These are phyloP conservation scores for Metrosideros polymorpha DNA, from an alignment of 441 rosid genomes.

Conservation along the genomic window DNA sequence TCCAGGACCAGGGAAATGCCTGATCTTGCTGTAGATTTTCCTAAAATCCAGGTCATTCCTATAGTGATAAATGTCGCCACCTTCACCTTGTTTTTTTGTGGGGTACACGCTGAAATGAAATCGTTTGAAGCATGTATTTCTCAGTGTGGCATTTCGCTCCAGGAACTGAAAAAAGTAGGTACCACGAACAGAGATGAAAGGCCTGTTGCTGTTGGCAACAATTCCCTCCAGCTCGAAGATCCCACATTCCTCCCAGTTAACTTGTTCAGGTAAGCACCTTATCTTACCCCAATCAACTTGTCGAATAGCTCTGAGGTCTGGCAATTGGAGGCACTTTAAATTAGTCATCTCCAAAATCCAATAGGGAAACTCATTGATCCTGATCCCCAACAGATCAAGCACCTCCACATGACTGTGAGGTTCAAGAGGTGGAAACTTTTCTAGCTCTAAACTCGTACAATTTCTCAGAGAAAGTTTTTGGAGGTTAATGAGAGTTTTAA, in stretches of 20 bases:
- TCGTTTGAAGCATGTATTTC: background rate
- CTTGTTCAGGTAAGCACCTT: background rate
- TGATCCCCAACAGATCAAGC: background rate
- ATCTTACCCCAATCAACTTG: background rate
- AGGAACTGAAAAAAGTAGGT: background rate
- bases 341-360: background rate
- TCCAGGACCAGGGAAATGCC: too few relatives aligned
- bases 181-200: background rate
- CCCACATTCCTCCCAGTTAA: background rate
- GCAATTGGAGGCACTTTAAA: background rate
- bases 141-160: background rate
- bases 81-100: background rate
- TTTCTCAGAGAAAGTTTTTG: background rate
- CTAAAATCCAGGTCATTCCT: background rate
- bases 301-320: background rate
- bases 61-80: background rate
- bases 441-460: background rate
- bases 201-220: background rate
- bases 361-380: background rate
- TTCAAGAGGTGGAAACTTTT: background rate
- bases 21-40: background rate
- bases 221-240: background rate
- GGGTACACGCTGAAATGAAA: background rate
- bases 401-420: background rate
- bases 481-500: background rate